Percentiles rank a stretch among this genome's conserved stretches.
Evolutionary conservation across 2,329 filamentous ascomycete genomes (phyloP).

Genomic region (Pestalotiopsis sp.): DNA sequence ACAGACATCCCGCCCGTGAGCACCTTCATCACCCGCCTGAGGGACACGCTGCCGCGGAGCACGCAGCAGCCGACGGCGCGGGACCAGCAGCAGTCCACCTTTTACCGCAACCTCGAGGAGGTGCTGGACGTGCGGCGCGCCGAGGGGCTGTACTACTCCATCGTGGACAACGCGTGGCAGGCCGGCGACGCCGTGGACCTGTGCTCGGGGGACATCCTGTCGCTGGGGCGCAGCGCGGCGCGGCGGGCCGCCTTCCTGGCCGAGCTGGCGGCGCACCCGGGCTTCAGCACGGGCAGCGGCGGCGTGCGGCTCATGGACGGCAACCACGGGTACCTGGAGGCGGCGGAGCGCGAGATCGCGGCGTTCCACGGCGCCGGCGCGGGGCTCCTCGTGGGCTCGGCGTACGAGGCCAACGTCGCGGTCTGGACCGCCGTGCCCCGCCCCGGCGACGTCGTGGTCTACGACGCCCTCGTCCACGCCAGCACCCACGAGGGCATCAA

Average conservation of each 20-base stretch:
- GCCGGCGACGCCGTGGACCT: conserved; percentile 45
- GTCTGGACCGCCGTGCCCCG: conserved; percentile 53
- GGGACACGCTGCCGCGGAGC: background rate
- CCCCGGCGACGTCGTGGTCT: conserved; percentile 59
- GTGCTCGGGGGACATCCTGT: conserved; percentile 69
- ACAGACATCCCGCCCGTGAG: background rate
- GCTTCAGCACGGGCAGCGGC: background rate
- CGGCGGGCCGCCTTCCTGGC: conserved; percentile 52
- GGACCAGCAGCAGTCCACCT: background rate
- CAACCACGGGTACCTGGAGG: conserved; percentile 17
- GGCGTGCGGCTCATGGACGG: background rate
- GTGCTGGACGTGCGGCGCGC: background rate
- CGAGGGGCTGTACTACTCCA: background rate
- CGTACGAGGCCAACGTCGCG: conserved; percentile 56
- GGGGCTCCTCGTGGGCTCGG: conserved; percentile 64
- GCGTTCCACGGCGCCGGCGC: conserved; percentile 60
- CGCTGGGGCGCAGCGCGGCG: conserved; percentile 49
- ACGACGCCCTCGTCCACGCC: conserved; percentile 69
- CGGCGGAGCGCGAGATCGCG: conserved; percentile 5
- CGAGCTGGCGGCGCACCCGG: conserved; percentile 40
- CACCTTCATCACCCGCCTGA: background rate
- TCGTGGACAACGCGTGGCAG: background rate
- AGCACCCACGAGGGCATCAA: conserved; percentile 68
- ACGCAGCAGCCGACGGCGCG: background rate
- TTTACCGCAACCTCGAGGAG: background rate